Conservation (phyloP, 2,329 filamentous ascomycete species). For the Exophiala mesophila region DNA sequence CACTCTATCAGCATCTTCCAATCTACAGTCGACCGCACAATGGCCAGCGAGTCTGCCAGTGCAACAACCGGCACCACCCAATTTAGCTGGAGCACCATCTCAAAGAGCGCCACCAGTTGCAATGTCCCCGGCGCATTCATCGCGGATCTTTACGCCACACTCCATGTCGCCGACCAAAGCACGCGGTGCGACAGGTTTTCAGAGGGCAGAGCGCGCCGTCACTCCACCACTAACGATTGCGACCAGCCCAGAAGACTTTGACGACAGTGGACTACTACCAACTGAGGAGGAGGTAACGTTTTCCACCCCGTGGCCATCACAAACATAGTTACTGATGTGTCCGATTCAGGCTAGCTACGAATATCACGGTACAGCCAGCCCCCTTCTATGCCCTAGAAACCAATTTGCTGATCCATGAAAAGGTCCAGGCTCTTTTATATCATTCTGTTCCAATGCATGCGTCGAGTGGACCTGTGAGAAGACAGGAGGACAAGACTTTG, state of each 20-base stretch:
- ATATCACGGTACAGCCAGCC: background rate
- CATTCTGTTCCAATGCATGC: background rate
- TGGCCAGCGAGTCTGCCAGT: background rate
- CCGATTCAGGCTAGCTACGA: background rate
- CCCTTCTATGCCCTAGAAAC: no score
- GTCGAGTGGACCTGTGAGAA: background rate
- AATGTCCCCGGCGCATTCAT: background rate
- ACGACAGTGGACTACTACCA: background rate
- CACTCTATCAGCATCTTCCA: background rate
- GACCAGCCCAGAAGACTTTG: background rate
- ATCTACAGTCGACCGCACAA: background rate
- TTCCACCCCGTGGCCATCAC: background rate
- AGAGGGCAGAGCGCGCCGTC: background rate
- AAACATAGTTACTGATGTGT: background rate
- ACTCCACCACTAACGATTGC: background rate
- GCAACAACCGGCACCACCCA: no score
- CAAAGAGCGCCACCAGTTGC: no score
- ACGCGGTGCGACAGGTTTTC: background rate
- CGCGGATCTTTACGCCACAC: background rate
- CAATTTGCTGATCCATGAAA: no score
- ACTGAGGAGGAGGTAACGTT: background rate
- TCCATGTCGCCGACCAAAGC: background rate
- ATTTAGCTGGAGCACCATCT: no score
- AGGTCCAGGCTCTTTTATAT: constrained; percentile 1
- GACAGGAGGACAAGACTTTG: background rate